Base-by-base conservation (phyloP, 108 stramenopile genomes). In the Discostella stelligeroides region DNA sequence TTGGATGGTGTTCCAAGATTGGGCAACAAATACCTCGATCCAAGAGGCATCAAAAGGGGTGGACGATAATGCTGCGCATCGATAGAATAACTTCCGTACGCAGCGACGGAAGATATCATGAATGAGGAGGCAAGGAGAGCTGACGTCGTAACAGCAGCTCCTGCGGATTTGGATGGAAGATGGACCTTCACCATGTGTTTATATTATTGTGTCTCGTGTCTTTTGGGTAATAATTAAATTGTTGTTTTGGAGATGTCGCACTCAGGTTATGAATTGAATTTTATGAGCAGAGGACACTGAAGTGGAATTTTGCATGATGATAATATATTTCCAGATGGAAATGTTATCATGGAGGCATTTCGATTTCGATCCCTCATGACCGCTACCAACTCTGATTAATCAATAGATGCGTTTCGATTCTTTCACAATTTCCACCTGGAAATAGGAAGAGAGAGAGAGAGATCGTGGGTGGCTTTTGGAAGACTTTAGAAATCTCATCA, bases 51-150 rank as follows among this genome's bases (percentile, higher is more conserved):
- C n/a, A 28, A 41, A 2, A 53, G n/a, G 3, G 34, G 6, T 34
- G 34, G 67, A 11, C 67, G 34, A 34, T 3, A n/a, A n/a, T n/a
- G n/a, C n/a, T n/a, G 54, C 38, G 69, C 18, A 11, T 40, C 50
- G 53, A 47, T 39, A 54, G 40, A 63, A 28, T 47, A 18, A 21
- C 54, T 57, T 4, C 62, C 43, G 42, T 73, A 73, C 9, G 72
- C 72, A 20, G 63, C 62, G 25, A 56, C 39, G 25, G 50, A 30
- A 0, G 72, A 55, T 15, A 18, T 20, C 39, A 30, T 43, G 11
- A 6, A 34, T 5, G 34, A 34, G 34, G 55, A 21, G 39, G 58
- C 21, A 2, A 60, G 0, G 15, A 43, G 54, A 48, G 57, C 58
- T 15, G n/a, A n/a, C n/a, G n/a, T n/a, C n/a, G n/a, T n/a, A n/a